phyloP scores from a whole-genome alignment of 208 protist genomes.

The Acanthamoeba healyi region DNA sequence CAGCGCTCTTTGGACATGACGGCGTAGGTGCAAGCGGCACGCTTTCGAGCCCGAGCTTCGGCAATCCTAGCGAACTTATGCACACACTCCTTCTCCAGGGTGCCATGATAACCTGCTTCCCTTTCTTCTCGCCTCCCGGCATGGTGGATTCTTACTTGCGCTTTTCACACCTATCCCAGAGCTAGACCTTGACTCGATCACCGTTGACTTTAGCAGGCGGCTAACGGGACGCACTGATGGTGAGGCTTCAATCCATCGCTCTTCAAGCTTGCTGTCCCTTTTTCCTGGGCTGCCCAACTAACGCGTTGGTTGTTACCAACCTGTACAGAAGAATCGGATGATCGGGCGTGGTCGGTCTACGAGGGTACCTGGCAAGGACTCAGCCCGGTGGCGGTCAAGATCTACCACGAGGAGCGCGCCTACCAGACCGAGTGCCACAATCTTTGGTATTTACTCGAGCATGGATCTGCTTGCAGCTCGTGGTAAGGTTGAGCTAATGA shows the following conservation, averaged over 20 bases:
- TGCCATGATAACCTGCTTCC: background rate
- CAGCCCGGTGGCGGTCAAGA: slow-evolving; percentile 2
- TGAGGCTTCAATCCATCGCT: background rate
- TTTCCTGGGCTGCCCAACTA: background rate
- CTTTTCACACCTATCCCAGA: too few species aligned
- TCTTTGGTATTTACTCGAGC: background rate
- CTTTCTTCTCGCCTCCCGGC: too few species aligned
- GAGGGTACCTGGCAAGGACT: background rate
- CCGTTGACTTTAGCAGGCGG: slow-evolving; percentile 16
- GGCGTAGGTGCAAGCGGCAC: background rate
- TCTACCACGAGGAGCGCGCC: slow-evolving; percentile 29
- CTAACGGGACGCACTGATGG: slow-evolving; percentile 20
- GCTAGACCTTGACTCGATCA: background rate
- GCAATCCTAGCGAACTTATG: background rate
- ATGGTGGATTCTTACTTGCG: too few species aligned
- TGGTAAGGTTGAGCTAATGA: background rate
- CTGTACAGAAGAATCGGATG: background rate
- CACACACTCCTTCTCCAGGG: slow-evolving; percentile 32
- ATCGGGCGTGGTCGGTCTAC: slow-evolving; percentile 25
- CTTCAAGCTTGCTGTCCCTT: background rate
- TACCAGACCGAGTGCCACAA: slow-evolving; percentile 34
- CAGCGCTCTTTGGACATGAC: background rate
- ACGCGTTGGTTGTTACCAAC: background rate
- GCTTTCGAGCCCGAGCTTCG: background rate
- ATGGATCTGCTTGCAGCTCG: too few species aligned